These are phyloP conservation scores for Psidium friedrichsthalianum DNA, from an alignment of 345 rosid genomes.

Conservation along the genomic window DNA sequence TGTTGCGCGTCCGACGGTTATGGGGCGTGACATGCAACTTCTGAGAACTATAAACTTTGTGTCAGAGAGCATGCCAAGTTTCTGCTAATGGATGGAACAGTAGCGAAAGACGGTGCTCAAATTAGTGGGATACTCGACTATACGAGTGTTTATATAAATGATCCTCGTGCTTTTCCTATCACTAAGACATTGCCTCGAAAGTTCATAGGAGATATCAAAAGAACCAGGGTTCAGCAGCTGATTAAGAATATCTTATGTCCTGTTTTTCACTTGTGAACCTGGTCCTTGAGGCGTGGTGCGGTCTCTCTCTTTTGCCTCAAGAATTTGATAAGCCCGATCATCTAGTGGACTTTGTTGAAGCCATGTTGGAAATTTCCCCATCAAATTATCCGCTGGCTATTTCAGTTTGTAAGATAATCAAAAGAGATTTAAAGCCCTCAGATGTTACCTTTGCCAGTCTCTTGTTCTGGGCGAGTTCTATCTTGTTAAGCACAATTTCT, in stretches of 20 bases:
- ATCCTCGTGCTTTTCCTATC: conserved; percentile 25
- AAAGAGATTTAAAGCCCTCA: conserved; percentile 3
- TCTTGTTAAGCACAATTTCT: conserved; percentile 40
- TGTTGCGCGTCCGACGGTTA: too few relatives aligned
- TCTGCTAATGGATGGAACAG: conserved; percentile 24
- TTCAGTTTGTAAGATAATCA: conserved; percentile 48
- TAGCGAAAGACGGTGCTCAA: conserved; percentile 18
- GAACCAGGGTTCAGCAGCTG: conserved; percentile 50
- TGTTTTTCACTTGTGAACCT: conserved; percentile 37
- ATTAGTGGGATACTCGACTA: conserved; percentile 30
- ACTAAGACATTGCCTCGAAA: conserved; percentile 53
- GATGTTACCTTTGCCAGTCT: conserved; percentile 26
- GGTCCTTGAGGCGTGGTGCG: conserved; percentile 67
- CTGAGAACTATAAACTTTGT: conserved; percentile 36
- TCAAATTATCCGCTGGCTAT: conserved; percentile 58
- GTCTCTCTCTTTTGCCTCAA: conserved; percentile 61
- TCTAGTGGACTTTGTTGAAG: conserved; percentile 77
- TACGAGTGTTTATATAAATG: conserved; percentile 44
- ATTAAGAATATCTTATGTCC: conserved; percentile 48
- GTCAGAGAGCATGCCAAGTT: conserved; percentile 64
- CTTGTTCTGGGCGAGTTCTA: conserved; percentile 60
- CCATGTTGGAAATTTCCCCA: conserved; percentile 48
- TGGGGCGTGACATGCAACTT: too few relatives aligned
- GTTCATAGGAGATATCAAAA: conserved; percentile 45
- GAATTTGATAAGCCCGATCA: conserved; percentile 38